Base-by-base conservation (phyloP, 345 rosid genomes). In the Erodium maritimum region DNA sequence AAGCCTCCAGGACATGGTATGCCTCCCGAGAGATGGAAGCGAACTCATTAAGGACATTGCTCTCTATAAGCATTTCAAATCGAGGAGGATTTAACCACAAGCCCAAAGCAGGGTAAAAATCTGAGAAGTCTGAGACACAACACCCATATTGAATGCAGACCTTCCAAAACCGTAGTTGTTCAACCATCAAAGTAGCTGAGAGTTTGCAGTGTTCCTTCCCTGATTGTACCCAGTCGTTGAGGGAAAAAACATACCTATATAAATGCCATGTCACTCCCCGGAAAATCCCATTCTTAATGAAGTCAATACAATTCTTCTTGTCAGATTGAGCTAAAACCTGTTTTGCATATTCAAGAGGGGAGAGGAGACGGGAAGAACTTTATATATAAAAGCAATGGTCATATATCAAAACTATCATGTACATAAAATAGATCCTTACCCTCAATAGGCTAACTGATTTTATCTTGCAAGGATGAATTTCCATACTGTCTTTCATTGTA, bases 21-120 rank as follows among this genome's bases (percentile, higher is more conserved):
- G 82, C 87, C 73, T 88, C 96, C 61, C 60, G 61, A 20, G 95
- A 79, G 62, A 91, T 60, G 21, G 85, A 86, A 69, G 80, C 71
- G 75, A 78, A 84, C 70, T 88, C 96, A 60, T 64, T 55, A 48
- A 80, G 69, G 58, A 86, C 77, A 59, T 82, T 69, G 45, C 67
- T 78, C 70, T 77, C 84, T 63, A 65, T 50, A 67, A 88, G 78
- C 74, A 74, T 84, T 58, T 73, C 79, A 48, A 91, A 65, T 60
- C 84, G 62, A 58, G 98, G 96, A 46, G 85, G 86, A 73, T 65
- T 81, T 75, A 91, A 68, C 96, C 96, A 91, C 67, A 91, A 67
- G 77, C 93, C 84, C 67, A 91, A 57, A 70, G 87, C 75, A 69
- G 85, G 95, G 73, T 86, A 84, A 60, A 88, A 75, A 67, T 80